Evolutionary conservation across 139 green algal genomes (phyloP), one percentile per base, ranked within the genome.

Genomic region (Chlorella sp.): DNA sequence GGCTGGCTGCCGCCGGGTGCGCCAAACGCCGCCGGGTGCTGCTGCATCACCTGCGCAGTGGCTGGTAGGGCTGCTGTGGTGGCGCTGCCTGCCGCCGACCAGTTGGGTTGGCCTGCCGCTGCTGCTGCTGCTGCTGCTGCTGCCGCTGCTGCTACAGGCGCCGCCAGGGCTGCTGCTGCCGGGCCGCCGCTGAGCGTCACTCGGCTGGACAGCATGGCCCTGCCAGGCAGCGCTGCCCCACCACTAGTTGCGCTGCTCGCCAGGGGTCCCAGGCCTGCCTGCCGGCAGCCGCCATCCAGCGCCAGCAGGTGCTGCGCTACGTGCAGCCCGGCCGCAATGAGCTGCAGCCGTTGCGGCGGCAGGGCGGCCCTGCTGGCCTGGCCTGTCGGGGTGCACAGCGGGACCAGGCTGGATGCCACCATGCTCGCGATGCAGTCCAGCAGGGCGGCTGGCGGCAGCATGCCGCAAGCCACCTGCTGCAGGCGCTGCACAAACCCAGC

Each of bases 381-480:
- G n/a, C 41, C 34, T 51, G 32, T 46, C 44, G 73, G 46, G 2
- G 43, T 28, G 16, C 32, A 32, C 64, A 65, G 2, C 64, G 51
- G 62, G n/a, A 9, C 64, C 44, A 84, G 22, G 44, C 64, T 76
- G 43, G 79, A 34, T 4, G 64, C 79, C 62, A 62, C 40, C 70
- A 86, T 34, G 34, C 46, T 14, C 40, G 16, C 56, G 7, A 86
- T 74, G 72, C 81, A 67, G 56, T 86, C 70, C 22, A 86, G 54
- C 69, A 86, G 56, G 11, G 40, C 69, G 2, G 54, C 14, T 8
- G 81, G 51, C 0, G 70, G 40, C 70, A 86, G 40, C 40, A 81
- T 64, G 70, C 81, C 81, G 51, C 48, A 68, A 2, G 81, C 81
- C 32, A 86, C 70, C 56, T 86, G 81, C 56, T 86, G 81, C 69